A percentile compares a stretch with the other conserved stretches of the same genome.
Evolutionary conservation across 2,329 filamentous ascomycete species (phyloP).

Genomic region (Waltergamsia citrina): DNA sequence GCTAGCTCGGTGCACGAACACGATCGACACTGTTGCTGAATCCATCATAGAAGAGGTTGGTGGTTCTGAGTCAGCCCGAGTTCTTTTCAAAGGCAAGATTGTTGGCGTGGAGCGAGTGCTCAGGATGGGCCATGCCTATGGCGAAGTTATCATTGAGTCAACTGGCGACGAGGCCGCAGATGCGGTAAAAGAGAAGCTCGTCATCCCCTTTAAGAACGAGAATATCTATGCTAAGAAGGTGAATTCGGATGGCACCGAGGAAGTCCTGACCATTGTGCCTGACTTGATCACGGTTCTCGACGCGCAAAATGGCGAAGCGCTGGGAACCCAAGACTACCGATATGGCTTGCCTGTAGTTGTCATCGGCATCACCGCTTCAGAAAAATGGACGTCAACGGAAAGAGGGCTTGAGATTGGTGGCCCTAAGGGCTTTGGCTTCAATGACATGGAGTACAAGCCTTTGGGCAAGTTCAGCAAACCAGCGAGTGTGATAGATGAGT

Average conservation of each 20-base stretch:
- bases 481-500: constrained; percentile 44
- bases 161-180: constrained; percentile 14
- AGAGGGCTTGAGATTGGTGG: constrained; percentile 41
- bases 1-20: constrained; percentile 35
- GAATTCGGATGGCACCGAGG: constrained; percentile 17
- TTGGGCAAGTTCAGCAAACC: constrained; percentile 40
- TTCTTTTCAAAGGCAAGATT: constrained; percentile 57
- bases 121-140: constrained; percentile 48
- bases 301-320: constrained; percentile 43
- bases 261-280: constrained; percentile 43
- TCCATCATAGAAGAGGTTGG: constrained; percentile 49
- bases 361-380: constrained; percentile 32
- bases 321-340: constrained; percentile 47
- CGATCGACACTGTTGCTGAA: constrained; percentile 44
- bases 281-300: constrained; percentile 49
- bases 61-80: constrained; percentile 38
- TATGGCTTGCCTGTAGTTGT: constrained; percentile 42
- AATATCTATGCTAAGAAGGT: constrained; percentile 51
- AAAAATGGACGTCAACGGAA: constrained; percentile 36
- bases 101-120: constrained; percentile 47
- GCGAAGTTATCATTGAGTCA: constrained; percentile 44
- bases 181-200: constrained; percentile 36
- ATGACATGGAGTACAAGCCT: constrained; percentile 35
- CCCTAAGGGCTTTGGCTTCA: constrained; percentile 36
- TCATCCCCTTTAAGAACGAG: constrained; percentile 66